Conservation (phyloP, 176 grass and related monocot species). For the Chrysopogon serrulatus region DNA sequence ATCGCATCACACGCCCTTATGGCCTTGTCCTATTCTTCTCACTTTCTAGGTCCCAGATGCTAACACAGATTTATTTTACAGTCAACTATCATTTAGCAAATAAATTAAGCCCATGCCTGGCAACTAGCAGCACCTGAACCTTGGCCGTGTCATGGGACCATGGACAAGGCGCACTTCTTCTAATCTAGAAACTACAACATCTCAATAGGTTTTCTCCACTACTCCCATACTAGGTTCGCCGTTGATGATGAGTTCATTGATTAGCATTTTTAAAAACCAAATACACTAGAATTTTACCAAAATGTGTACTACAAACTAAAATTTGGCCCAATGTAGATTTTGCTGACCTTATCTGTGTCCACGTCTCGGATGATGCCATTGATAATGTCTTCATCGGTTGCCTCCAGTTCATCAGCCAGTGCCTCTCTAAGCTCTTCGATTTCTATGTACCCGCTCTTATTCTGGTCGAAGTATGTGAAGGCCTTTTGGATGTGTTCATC, state of each 20-base stretch:
- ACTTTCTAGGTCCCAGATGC: background rate
- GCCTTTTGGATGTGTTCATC: slow-evolving; percentile 78
- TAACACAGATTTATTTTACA: background rate
- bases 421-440: slow-evolving; percentile 79
- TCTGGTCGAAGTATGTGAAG: slow-evolving; percentile 74
- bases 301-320: background rate
- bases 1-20: background rate
- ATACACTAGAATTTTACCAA: background rate
- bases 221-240: background rate
- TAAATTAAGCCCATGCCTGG: background rate
- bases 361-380: slow-evolving; percentile 72
- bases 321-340: background rate
- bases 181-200: slow-evolving; percentile 20
- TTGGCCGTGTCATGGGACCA: background rate
- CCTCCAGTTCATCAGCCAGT: slow-evolving; percentile 64
- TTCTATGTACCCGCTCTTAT: slow-evolving; percentile 85
- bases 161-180: background rate
- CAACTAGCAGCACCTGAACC: background rate
- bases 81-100: background rate
- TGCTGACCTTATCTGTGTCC: slow-evolving; percentile 80
- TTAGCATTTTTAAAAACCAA: background rate
- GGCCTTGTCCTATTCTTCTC: background rate
- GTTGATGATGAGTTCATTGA: background rate
- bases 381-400: slow-evolving; percentile 65
- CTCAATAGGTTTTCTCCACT: background rate